phyloP scores from a whole-genome alignment of 495 filamentous ascomycete species.

The Xeromyces bisporus region DNA sequence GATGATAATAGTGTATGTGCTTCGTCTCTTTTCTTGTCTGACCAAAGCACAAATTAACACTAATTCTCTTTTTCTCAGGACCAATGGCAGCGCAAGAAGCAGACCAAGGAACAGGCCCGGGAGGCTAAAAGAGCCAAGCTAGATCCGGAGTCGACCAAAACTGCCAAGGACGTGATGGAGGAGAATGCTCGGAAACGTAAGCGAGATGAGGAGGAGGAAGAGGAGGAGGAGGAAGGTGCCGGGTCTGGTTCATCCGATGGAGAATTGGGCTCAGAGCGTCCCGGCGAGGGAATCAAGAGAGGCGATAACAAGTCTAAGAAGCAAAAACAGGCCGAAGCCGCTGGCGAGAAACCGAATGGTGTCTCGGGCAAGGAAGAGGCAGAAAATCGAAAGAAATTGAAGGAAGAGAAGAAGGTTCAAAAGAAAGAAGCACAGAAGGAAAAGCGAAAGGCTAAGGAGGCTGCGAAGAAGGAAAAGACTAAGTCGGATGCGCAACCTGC shows the following conservation, averaged over 20 bases:
- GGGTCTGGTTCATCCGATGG: conserved; percentile 24
- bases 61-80: conserved; percentile 34
- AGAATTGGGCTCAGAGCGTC: conserved; percentile 27
- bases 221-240: conserved; percentile 25
- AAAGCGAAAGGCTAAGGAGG: conserved; percentile 30
- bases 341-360: conserved; percentile 9
- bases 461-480: conserved; percentile 26
- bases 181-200: conserved; percentile 61
- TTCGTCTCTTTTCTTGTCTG: not conserved
- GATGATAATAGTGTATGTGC: conserved; percentile 66
- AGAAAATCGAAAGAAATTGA: conserved; percentile 24
- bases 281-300: conserved; percentile 25
- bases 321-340: conserved; percentile 18
- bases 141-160: conserved; percentile 64
- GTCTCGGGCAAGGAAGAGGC: conserved; percentile 18
- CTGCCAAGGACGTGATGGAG: conserved; percentile 71
- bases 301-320: conserved; percentile 19
- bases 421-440: conserved; percentile 34
- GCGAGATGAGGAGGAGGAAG: too few species aligned
- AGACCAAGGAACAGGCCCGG: conserved; percentile 66
- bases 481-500: conserved; percentile 14
- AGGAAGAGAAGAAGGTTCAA: conserved; percentile 31
- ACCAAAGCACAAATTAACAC: conserved; percentile 17
- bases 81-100: conserved; percentile 78
- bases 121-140: conserved; percentile 68